Evolutionary conservation across 768 basidiomycete species (phyloP), one percentile per base, ranked within the genome.

Genomic region (Boletus barrowsii): DNA sequence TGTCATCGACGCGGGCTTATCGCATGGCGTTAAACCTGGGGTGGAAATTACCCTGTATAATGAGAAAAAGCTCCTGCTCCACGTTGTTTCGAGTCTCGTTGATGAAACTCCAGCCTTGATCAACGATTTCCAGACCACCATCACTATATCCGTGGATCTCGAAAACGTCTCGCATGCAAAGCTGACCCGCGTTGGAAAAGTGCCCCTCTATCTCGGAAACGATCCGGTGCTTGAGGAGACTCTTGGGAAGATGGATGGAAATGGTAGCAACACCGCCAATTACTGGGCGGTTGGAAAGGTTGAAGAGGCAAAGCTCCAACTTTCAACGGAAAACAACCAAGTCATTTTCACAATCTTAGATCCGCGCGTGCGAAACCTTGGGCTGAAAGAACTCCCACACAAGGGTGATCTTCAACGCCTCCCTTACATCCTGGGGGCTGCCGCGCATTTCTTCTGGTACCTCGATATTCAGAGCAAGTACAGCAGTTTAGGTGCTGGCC

Each of bases 1-100:
- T 47, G 40, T 70, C 29, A 40, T 71, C 11, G 48, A 42, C 5
- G 67, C 66, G 3, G 70, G 69, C 14, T 37, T 57, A 10, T 63
- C 61, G 4, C 66, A 72, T 29, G 71, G 70, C 2, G 47, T 71
- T 42, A 47, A 55, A 0, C 35, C n/a, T 5, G 62, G 57, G 2
- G 55, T 53, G 4, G 49, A 60, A 14, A 56, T 71, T 30, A 61
- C 57, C 18, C 33, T 71, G 14, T 69, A 64, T 47, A 29, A 22
- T 22, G 32, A 57, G 1, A 15, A 44, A 20, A 53, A 41, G 11
- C 33, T 20, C 30, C 36, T 24, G 13, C 26, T 44, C 26, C 33
- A 30, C 5, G 18, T 22, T 3, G 26, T 49, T 14, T 10, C 33
- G 10, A 35, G 4, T 18, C 11, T 39, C 9, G 61, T 66, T 26